Conservation (phyloP, 176 grass and related monocot species). For the Oryza australiensis region DNA sequence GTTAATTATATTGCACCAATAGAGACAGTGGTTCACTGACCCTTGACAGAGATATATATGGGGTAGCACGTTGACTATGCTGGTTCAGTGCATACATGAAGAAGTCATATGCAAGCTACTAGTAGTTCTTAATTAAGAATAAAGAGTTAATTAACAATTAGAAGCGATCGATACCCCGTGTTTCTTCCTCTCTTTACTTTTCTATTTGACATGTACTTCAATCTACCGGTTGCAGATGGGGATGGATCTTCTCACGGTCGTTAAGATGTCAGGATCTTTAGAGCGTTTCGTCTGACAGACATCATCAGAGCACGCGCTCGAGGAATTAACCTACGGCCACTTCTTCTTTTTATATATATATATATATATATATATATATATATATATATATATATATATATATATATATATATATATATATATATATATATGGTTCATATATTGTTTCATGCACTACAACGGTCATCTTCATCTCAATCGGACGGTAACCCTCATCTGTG, state of each 20-base stretch:
- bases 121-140: not conserved
- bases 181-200: not conserved
- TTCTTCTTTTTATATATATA: too few relatives aligned
- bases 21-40: not conserved
- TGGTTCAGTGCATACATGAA: not conserved
- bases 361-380: too few relatives aligned
- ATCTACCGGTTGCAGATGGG: not conserved
- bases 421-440: too few relatives aligned
- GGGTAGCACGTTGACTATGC: not conserved
- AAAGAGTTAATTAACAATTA: not conserved
- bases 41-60: not conserved
- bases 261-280: not conserved
- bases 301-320: not conserved
- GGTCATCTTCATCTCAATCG: too few relatives aligned
- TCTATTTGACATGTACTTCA: not conserved
- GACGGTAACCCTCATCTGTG: too few relatives aligned
- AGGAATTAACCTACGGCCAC: not conserved
- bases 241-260: not conserved
- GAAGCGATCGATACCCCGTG: not conserved
- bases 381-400: too few relatives aligned
- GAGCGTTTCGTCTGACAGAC: not conserved
- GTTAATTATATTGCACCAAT: not conserved
- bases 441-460: too few relatives aligned
- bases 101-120: not conserved
- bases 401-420: too few relatives aligned